Conservation (phyloP, 192 early-diverging fungal genomes). For the Coemansia sp. region DNA sequence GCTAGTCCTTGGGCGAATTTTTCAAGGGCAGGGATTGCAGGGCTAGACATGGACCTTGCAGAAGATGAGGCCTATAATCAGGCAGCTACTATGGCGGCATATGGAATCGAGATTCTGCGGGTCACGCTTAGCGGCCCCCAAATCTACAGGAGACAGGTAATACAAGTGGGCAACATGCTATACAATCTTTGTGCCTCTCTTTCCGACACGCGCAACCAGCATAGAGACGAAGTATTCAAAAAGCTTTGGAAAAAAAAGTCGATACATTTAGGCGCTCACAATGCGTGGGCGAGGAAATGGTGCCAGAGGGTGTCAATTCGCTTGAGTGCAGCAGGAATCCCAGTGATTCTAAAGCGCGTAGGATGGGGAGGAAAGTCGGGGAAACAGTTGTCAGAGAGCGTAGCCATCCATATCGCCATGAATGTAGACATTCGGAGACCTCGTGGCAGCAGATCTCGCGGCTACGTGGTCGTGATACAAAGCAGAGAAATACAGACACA, state of each 20-base stretch:
- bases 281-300: too few relatives aligned
- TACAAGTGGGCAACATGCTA: background rate
- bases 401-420: too few relatives aligned
- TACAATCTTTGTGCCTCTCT: background rate
- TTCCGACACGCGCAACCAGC: background rate
- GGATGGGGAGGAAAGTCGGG: too few relatives aligned
- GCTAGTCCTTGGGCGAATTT: background rate
- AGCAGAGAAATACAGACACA: too few relatives aligned
- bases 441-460: background rate
- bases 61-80: background rate
- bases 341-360: too few relatives aligned
- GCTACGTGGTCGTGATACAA: background rate
- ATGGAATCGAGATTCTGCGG: background rate
- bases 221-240: background rate
- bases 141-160: background rate
- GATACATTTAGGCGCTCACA: too few relatives aligned
- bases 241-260: background rate
- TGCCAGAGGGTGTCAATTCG: too few relatives aligned
- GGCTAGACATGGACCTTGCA: background rate
- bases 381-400: too few relatives aligned
- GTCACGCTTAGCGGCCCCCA: background rate
- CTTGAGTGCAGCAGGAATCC: too few relatives aligned
- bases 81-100: background rate
- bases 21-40: background rate
- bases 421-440: too few relatives aligned